Evolutionary conservation across 352 stramenopile genomes (phyloP), one percentile per base, ranked within the genome.

Genomic region (Thraustotheca clavata): DNA sequence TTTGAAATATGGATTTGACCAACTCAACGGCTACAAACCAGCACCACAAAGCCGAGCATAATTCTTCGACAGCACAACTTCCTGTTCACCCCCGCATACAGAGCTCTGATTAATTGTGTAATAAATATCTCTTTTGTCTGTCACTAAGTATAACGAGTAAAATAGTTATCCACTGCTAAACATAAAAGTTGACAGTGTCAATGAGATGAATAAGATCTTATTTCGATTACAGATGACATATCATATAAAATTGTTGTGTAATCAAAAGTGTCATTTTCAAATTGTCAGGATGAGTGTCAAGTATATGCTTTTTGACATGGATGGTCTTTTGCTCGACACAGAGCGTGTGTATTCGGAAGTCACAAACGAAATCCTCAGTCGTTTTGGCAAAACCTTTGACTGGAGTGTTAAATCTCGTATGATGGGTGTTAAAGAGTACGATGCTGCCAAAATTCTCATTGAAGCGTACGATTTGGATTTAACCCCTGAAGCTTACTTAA

Each of bases 251-350:
- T 43, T 43, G 38, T 20, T 47, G 4, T 47, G 22, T n/a, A 27
- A 47, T 5, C 39, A n/a, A 24, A 24, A 47, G n/a, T 2, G 4
- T 2, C 39, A 47, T 47, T 24, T 2, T 47, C 2, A 2, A 47
- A 47, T 27, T 27, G 39, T 27, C 39, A 47, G 39, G 38, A 60
- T 40, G 38, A 35, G 29, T 11, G 50, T 60, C 20, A 22, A 22
- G 32, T 60, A 60, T 49, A 35, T 60, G 18, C 31, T 60, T 35
- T 60, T 60, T 27, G 50, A 60, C 50, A 60, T 60, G 50, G 50
- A 60, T 49, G 50, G 50, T 11, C 50, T 60, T 11, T 35, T 60
- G 2, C 50, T 60, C 2, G 50, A 60, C 50, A 60, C 50, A 35
- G 50, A 60, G 38, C 38, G 32, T 35, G 38, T 60, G 32, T 60